Evolutionary conservation across 768 basidiomycete genomes (phyloP).

Genomic region (Panaeolus papilionaceus): DNA sequence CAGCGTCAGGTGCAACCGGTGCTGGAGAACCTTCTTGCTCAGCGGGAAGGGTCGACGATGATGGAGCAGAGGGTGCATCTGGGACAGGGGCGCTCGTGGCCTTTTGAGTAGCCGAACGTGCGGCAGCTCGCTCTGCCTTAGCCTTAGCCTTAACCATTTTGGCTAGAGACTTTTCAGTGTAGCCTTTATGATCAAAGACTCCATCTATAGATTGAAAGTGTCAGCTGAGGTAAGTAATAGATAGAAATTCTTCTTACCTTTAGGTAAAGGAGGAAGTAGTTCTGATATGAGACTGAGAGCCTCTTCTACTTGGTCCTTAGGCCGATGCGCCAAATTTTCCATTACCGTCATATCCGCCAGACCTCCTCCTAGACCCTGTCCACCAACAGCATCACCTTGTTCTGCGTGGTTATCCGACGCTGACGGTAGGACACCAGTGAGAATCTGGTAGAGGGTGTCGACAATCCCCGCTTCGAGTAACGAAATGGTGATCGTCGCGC

Average conservation of each 20-base stretch:
- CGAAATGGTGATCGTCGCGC: slow-evolving; percentile 84
- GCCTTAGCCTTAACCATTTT: slow-evolving; percentile 82
- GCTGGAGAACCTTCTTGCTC: slow-evolving; percentile 36
- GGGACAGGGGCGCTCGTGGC: slow-evolving; percentile 27
- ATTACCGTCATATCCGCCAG: slow-evolving; percentile 97
- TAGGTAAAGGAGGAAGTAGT: slow-evolving; percentile 90
- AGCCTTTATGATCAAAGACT: slow-evolving; percentile 90
- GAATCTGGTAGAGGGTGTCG: slow-evolving; percentile 90
- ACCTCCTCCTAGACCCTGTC: slow-evolving; percentile 87
- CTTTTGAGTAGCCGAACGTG: slow-evolving; percentile 58
- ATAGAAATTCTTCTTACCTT: slow-evolving; percentile 58
- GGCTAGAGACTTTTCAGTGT: slow-evolving; percentile 85
- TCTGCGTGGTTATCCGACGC: slow-evolving; percentile 55
- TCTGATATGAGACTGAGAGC: slow-evolving; percentile 89
- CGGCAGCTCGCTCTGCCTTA: slow-evolving; percentile 80
- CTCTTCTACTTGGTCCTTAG: slow-evolving; percentile 98
- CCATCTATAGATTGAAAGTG: slow-evolving; percentile 65
- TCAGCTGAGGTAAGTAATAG: slow-evolving; percentile 16
- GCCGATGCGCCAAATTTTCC: slow-evolving; percentile 95
- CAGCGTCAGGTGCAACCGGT: slow-evolving; percentile 31
- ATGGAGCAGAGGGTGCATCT: slow-evolving; percentile 28
- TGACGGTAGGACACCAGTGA: slow-evolving; percentile 92
- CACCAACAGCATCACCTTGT: slow-evolving; percentile 63
- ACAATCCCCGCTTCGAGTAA: slow-evolving; percentile 93
- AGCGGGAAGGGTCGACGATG: slow-evolving; percentile 22